Evolutionary conservation across 2,329 filamentous ascomycete species (phyloP).

Genomic region (Penicillium verrucosum): DNA sequence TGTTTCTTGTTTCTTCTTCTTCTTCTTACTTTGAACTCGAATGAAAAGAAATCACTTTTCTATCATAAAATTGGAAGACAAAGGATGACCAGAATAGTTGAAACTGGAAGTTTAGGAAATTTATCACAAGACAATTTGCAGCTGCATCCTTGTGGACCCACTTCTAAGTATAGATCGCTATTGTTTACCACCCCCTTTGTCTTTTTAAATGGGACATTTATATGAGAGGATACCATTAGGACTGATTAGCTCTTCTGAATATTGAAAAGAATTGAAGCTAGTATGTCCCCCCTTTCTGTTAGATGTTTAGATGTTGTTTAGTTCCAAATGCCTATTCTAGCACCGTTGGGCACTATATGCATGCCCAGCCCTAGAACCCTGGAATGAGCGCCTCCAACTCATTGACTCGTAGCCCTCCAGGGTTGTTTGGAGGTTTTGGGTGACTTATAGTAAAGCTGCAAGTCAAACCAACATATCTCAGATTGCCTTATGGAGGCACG

Average conservation of each 20-base stretch:
- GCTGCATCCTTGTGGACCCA: slow-evolving; percentile 11
- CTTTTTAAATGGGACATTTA: slow-evolving; percentile 31
- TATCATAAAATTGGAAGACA: background rate
- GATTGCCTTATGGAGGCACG: too few species aligned
- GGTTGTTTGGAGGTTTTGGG: too few species aligned
- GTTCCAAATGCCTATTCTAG: background rate
- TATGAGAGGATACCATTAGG: background rate
- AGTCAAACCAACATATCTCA: too few species aligned
- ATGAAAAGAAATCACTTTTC: background rate
- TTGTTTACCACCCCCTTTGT: slow-evolving; percentile 3
- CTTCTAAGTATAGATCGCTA: slow-evolving; percentile 9
- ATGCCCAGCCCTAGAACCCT: background rate
- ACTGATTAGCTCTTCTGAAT: too few species aligned
- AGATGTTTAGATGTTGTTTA: background rate
- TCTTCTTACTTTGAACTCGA: background rate
- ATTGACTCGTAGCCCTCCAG: too few species aligned
- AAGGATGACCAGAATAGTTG: background rate
- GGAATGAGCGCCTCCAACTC: too few species aligned
- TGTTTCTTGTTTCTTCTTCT: background rate
- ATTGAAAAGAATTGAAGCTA: background rate
- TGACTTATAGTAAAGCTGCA: too few species aligned
- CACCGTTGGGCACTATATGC: background rate
- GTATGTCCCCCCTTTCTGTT: background rate
- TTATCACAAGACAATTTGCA: slow-evolving; percentile 3
- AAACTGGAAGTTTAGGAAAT: background rate